These are phyloP conservation scores for Penicillium oxalicum DNA, from an alignment of 2,329 filamentous ascomycete genomes.

Conservation along the genomic window DNA sequence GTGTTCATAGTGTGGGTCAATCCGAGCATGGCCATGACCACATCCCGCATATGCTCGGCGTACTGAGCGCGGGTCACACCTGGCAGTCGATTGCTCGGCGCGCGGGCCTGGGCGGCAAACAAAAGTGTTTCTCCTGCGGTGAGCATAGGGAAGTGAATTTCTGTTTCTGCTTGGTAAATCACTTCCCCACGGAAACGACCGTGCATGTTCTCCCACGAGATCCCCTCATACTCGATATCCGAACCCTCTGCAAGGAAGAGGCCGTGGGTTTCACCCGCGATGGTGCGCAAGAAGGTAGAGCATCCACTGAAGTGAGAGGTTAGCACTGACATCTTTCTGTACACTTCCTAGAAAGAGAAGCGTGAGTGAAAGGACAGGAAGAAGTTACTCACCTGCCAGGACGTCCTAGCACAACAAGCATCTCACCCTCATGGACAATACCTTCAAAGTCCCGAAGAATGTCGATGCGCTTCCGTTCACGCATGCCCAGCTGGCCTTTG, in stretches of 20 bases:
- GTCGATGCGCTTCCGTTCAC: constrained; percentile 43
- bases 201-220: constrained; percentile 65
- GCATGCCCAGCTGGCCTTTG: constrained; percentile 24
- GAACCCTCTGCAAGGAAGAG: constrained; percentile 65
- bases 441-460: constrained; percentile 61
- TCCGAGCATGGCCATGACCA: constrained; percentile 51
- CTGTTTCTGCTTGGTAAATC: constrained; percentile 78
- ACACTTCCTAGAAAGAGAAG: background rate
- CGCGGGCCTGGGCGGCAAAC: constrained; percentile 63
- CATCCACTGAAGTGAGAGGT: constrained; percentile 44
- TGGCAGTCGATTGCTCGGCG: constrained; percentile 36
- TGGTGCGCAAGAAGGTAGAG: constrained; percentile 77
- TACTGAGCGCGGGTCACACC: constrained; percentile 42
- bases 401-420: constrained; percentile 50
- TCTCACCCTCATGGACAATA: constrained; percentile 50
- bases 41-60: constrained; percentile 42
- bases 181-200: constrained; percentile 72
- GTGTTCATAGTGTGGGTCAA: constrained; percentile 48
- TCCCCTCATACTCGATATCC: constrained; percentile 71
- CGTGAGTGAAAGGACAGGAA: background rate
- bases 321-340: background rate
- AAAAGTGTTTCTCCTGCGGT: constrained; percentile 71
- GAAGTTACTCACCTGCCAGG: constrained; percentile 34
- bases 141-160: constrained; percentile 72
- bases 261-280: constrained; percentile 76